phyloP scores from a whole-genome alignment of 2,329 filamentous ascomycete genomes.

The Phyllosticta citriasiana region DNA sequence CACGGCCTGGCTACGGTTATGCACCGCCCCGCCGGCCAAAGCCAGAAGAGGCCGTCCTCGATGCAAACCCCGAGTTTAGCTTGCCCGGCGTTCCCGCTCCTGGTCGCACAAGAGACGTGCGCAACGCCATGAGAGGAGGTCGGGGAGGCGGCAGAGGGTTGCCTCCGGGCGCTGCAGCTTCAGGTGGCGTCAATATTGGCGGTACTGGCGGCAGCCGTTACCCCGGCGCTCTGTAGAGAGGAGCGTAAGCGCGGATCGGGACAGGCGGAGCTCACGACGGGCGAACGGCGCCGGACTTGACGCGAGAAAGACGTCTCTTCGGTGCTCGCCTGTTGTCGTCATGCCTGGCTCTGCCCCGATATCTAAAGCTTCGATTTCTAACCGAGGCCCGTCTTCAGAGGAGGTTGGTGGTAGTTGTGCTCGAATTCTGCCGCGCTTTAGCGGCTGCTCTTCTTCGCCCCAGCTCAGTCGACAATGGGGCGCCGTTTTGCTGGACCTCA shows the following conservation, averaged over 20 bases:
- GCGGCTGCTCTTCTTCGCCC: background rate
- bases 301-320: background rate
- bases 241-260: background rate
- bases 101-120: conserved; percentile 21
- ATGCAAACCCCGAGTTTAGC: conserved; percentile 78
- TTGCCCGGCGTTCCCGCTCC: conserved; percentile 43
- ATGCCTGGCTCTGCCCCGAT: too few species aligned
- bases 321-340: too few species aligned
- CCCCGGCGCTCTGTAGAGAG: background rate
- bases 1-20: conserved; percentile 30
- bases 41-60: conserved; percentile 63
- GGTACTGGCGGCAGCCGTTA: background rate
- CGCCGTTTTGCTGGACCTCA: background rate
- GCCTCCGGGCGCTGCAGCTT: background rate
- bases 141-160: background rate
- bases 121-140: background rate
- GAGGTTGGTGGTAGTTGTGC: background rate
- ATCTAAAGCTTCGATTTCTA: background rate
- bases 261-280: background rate
- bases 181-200: background rate
- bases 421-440: background rate
- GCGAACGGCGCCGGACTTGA: background rate
- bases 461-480: background rate
- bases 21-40: conserved; percentile 26
- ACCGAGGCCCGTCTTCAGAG: background rate